Base-by-base conservation (phyloP, 352 stramenopile genomes). In the Pythium dissimile region DNA sequence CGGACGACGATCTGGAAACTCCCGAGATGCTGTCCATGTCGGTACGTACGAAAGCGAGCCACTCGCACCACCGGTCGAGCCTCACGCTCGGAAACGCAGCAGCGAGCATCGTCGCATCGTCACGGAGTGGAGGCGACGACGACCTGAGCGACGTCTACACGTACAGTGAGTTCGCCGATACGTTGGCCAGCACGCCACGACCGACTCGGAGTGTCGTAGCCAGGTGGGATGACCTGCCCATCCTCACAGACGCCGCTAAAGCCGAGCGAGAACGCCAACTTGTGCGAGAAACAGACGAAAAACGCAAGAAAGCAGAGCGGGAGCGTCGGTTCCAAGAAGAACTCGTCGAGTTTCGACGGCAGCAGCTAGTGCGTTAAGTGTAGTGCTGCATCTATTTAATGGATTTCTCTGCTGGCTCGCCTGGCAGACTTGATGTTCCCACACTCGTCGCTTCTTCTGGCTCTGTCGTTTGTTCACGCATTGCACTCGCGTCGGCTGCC, bases 261-360 rank as follows among this genome's bases (percentile, higher is more conserved):
- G 31, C 59, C 0, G 64, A 84, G 37, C 45, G 56, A 32, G 38
- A 75, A 51, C 11, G 75, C 20, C 63, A 82, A 5, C 38, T 67
- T 4, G 49, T 54, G 42, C 65, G 50, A 16, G 41, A 47, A 4
- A 55, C 59, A 8, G 53, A 58, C 3, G 54, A 68, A 23, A 57
- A 62, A 18, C 55, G 50, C 18, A 66, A 59, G 43, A 69, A 69
- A 2, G 71, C 76, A 44, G 74, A 85, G 30, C 74, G 77, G 8
- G 74, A 87, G 24, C 68, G 58, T 0, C 66, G 67, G 54, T 87
- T 71, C 59, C 77, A 85, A 49, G 71, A 87, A 38, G 77, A 87
- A 43, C 63, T 87, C 4, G 64, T 66, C 20, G 72, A 73, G 16
- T 87, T 84, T 46, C 66, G 62, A 12, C 59, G 46, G 2, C 42